A percentile compares a stretch with the other conserved stretches of the same genome.
Evolutionary conservation across 306 rosid genomes (phyloP).

Genomic region (Corylus americana): DNA sequence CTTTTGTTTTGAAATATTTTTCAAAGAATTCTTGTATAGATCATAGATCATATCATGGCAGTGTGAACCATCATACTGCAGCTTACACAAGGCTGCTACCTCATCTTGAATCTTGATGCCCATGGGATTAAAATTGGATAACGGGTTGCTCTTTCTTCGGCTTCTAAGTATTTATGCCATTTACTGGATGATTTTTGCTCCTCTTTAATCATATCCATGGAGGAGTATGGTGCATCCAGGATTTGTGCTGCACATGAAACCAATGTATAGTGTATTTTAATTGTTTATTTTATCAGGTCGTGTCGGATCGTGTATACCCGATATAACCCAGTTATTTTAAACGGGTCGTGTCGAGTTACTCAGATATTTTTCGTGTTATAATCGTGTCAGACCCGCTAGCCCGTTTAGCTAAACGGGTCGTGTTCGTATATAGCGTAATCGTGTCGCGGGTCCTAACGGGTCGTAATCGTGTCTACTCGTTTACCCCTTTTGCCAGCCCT

Average conservation of each 20-base stretch:
- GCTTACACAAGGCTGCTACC: background rate
- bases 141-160: slow-evolving; percentile 6
- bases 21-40: slow-evolving; percentile 36
- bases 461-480: too few relatives aligned
- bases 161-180: background rate
- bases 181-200: slow-evolving; percentile 18
- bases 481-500: too few relatives aligned
- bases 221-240: slow-evolving; percentile 23
- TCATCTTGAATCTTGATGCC: slow-evolving; percentile 20
- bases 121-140: slow-evolving; percentile 16
- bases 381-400: too few relatives aligned
- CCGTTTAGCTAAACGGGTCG: too few relatives aligned
- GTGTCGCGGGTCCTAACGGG: too few relatives aligned
- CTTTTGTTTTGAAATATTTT: background rate
- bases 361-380: too few relatives aligned
- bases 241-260: slow-evolving; percentile 21
- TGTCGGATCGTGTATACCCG: too few relatives aligned
- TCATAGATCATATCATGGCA: slow-evolving; percentile 17
- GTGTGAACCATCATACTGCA: background rate
- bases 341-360: too few relatives aligned
- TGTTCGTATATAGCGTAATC: too few relatives aligned
- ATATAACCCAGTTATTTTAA: too few relatives aligned
- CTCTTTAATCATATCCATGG: slow-evolving; percentile 23
- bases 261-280: background rate
- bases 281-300: too few relatives aligned